These are phyloP conservation scores for Aspergillus sp. DNA, from an alignment of 2,329 filamentous ascomycete genomes.

Conservation along the genomic window DNA sequence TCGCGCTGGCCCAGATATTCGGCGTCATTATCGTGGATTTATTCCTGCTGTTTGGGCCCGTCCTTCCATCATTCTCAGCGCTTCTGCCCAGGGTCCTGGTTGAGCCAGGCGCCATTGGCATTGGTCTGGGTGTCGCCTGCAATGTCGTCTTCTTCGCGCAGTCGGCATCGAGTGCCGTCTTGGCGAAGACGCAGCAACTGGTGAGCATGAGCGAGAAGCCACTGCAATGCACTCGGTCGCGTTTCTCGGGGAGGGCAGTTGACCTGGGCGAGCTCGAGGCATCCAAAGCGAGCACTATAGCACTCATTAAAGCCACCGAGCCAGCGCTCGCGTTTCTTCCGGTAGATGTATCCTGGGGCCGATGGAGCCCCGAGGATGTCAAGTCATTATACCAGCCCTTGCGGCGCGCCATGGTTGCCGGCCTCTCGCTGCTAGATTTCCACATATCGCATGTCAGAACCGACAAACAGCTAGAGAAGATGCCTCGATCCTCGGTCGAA, in stretches of 20 bases:
- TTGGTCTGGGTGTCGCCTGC: slow-evolving; percentile 45
- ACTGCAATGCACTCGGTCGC: slow-evolving; percentile 27
- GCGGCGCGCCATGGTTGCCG: slow-evolving; percentile 35
- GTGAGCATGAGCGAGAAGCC: slow-evolving; percentile 28
- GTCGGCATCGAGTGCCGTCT: slow-evolving; percentile 48
- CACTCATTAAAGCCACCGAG: slow-evolving; percentile 37
- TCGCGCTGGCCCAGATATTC: slow-evolving; percentile 48
- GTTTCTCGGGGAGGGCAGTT: slow-evolving; percentile 16
- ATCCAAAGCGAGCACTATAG: slow-evolving; percentile 35
- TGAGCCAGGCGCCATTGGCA: slow-evolving; percentile 47
- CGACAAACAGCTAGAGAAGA: background rate
- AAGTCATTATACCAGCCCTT: slow-evolving; percentile 36
- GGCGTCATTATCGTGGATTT: slow-evolving; percentile 48
- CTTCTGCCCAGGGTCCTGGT: slow-evolving; percentile 41
- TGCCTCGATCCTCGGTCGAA: background rate
- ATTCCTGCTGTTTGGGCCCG: slow-evolving; percentile 45
- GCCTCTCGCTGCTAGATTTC: slow-evolving; percentile 42
- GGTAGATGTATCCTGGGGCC: slow-evolving; percentile 47
- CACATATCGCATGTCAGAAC: slow-evolving; percentile 33
- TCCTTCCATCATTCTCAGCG: slow-evolving; percentile 41
- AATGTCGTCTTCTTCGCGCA: slow-evolving; percentile 50
- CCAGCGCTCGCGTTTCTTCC: slow-evolving; percentile 46
- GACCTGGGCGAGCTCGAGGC: slow-evolving; percentile 23
- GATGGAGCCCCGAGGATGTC: slow-evolving; percentile 48
- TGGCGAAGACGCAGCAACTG: slow-evolving; percentile 33